Conservation (phyloP, 805 yeast species). For the Tetrapisispora pingtungensis region DNA sequence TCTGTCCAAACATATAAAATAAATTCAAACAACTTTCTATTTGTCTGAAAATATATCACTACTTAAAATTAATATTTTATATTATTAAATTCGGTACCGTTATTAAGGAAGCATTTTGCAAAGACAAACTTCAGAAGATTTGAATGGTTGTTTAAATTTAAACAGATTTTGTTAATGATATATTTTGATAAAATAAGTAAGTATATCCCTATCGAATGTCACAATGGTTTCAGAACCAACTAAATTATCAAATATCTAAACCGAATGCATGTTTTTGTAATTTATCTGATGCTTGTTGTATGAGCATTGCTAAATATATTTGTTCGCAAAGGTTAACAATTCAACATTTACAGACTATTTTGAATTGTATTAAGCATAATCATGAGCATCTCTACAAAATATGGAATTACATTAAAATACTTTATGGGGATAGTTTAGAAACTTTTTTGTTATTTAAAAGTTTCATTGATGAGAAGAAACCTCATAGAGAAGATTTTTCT, state of each 20-base stretch:
- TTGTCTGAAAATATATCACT: no score
- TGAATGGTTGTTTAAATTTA: no score
- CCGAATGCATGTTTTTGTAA: background rate
- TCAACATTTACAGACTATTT: background rate
- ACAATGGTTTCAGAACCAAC: background rate
- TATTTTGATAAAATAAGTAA: no score
- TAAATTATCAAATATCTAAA: background rate
- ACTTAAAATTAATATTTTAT: no score
- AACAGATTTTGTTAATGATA: no score
- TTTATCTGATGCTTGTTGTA: background rate
- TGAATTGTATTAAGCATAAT: background rate
- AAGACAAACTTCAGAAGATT: no score
- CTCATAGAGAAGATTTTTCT: background rate
- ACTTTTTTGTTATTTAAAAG: background rate
- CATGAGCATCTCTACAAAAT: background rate
- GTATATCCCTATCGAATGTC: background rate
- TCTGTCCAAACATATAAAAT: no score
- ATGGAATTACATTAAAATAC: slow-evolving; percentile 1
- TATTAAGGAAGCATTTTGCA: no score
- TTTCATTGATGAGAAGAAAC: background rate
- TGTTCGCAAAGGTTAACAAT: background rate
- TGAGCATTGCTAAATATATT: background rate
- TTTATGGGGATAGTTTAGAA: slow-evolving; percentile 3
- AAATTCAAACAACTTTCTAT: no score
- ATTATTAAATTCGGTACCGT: no score